phyloP scores from a whole-genome alignment of 106 monocot species.

The Dactylorhiza incarnata region DNA sequence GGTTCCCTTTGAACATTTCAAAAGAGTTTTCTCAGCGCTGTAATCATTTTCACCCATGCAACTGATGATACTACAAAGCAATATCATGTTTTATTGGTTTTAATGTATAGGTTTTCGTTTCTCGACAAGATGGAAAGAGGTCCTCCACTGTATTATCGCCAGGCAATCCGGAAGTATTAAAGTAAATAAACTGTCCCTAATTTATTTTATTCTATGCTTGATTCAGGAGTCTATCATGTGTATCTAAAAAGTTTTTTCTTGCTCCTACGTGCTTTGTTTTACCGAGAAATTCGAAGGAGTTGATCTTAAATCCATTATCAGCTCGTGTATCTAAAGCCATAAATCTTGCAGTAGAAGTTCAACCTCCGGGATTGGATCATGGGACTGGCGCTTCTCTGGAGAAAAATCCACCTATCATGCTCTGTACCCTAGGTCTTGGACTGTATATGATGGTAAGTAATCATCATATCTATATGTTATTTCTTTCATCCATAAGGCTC shows the following conservation, averaged over 20 bases:
- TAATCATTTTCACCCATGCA: no score
- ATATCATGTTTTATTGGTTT: background rate
- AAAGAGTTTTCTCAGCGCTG: no score
- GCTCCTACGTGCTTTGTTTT: no score
- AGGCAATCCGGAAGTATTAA: slow-evolving; percentile 27
- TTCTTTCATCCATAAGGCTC: no score
- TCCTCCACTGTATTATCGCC: slow-evolving; percentile 70
- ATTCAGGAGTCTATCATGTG: no score
- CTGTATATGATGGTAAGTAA: slow-evolving; percentile 67
- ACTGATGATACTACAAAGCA: no score
- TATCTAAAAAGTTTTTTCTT: no score
- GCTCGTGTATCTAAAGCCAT: slow-evolving; percentile 3
- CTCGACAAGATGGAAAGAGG: slow-evolving; percentile 58
- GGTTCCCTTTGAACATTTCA: no score
- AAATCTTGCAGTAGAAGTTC: slow-evolving; percentile 34
- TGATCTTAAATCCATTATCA: no score
- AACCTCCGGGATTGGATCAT: slow-evolving; percentile 66
- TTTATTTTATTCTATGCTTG: background rate
- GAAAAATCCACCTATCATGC: slow-evolving; percentile 20
- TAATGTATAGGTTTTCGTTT: slow-evolving; percentile 56
- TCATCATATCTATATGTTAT: background rate
- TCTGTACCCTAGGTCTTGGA: slow-evolving; percentile 87
- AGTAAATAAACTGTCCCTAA: slow-evolving; percentile 34
- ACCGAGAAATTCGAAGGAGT: no score
- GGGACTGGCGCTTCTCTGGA: slow-evolving; percentile 79